Conservation (phyloP, 352 stramenopile species). For the Blastocystis sp. region DNA sequence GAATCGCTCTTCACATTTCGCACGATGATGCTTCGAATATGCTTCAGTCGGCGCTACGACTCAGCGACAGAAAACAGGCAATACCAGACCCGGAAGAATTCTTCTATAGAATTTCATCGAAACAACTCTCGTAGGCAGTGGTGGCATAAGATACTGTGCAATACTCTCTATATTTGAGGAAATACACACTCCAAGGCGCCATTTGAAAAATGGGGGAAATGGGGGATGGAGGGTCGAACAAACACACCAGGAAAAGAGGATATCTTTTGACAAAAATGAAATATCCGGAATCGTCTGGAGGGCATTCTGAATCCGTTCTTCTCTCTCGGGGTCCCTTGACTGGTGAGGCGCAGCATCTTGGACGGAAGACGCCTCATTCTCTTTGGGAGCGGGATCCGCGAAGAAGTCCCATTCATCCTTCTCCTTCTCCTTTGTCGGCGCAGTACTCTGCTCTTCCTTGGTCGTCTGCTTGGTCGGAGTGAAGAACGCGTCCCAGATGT, state of each 20-base stretch:
- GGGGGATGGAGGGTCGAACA: not conserved
- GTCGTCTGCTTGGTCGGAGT: too few species aligned
- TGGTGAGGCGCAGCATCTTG: not conserved
- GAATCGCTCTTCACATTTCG: slow-evolving; percentile 59
- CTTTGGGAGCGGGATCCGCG: not conserved
- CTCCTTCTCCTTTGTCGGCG: not conserved
- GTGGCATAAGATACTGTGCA: slow-evolving; percentile 10
- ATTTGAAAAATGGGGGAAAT: too few species aligned
- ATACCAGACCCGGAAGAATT: slow-evolving; percentile 62
- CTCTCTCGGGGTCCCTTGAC: not conserved
- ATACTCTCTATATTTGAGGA: not conserved
- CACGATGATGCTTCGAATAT: slow-evolving; percentile 38
- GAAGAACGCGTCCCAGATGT: too few species aligned
- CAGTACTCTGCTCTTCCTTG: too few species aligned
- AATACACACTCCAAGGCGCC: not conserved
- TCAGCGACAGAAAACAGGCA: not conserved
- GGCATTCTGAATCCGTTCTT: not conserved
- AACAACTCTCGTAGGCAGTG: not conserved
- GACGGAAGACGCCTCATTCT: not conserved
- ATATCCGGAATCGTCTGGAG: not conserved
- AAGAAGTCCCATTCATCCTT: not conserved
- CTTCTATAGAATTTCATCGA: slow-evolving; percentile 31
- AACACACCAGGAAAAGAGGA: not conserved
- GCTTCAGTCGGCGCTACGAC: slow-evolving; percentile 16
- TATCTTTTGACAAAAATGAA: slow-evolving; percentile 28